Evolutionary conservation across 148 eudicot species (phyloP), one percentile per base, ranked within the genome.

Genomic region (Pharnaceum exiguum): DNA sequence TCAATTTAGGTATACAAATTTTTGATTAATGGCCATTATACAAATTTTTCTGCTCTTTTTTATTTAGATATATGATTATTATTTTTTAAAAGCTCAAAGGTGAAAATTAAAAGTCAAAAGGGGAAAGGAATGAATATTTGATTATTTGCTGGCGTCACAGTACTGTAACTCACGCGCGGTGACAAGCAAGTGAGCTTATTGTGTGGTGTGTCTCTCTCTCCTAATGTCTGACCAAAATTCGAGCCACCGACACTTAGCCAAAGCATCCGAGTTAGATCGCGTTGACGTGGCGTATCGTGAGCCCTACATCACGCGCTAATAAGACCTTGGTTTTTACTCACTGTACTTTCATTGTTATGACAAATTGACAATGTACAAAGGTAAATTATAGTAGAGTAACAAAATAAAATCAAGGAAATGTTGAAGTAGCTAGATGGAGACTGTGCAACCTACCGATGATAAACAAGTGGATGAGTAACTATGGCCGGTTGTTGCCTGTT

Each of bases 231-330:
- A 45, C 22, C 32, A 38, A 44, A 52, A 4, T 42, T 39, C 56
- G 51, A 49, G 57, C 65, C 66, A 68, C 72, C 72, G 65, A 67
- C 71, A 59, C 65, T 68, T 23, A 51, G 22, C 45, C 31, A 22
- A 10, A 49, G 46, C 59, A 57, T 45, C 26, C 48, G 28, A 54
- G 33, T 53, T 59, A 17, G 31, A 44, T 45, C 31, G 3, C 2
- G 13, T 21, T 53, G 59, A 60, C 72, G 66, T 68, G 66, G 39
- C 52, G 4, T 2, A 5, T 33, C 60, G 10, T 44, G 45, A 45
- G 29, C 36, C 58, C 32, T 33, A 8, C 0, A 26, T 59, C 40
- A 13, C 8, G 13, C 2, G 16, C 9, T 29, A 7, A 3, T n/a
- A n/a, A n/a, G n/a, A n/a, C n/a, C n/a, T n/a, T n/a, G n/a, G n/a